Evolutionary conservation across 2,329 filamentous ascomycete genomes (phyloP).

Genomic region (Epichloe uncinata): DNA sequence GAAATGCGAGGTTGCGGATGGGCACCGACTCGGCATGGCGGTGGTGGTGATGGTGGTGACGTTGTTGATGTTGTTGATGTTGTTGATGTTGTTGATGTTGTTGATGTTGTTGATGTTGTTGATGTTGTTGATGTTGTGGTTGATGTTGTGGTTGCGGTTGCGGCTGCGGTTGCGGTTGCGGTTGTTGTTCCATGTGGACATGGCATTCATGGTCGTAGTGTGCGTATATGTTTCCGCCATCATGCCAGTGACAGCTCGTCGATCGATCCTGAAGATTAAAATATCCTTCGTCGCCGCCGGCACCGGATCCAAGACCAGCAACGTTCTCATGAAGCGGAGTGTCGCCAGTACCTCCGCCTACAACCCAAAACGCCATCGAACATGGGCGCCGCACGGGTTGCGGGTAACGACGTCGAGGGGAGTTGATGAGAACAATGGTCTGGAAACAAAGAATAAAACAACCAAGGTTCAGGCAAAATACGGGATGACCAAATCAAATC

Average conservation of each 20-base stretch:
- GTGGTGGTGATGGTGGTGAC: not conserved
- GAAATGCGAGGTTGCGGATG: slow-evolving; percentile 21
- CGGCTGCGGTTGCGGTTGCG: not conserved
- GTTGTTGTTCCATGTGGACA: not conserved
- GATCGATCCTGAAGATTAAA: not conserved
- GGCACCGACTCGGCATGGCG: slow-evolving; percentile 14
- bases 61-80: not conserved
- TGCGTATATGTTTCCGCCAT: not conserved
- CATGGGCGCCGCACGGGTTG: slow-evolving; percentile 11
- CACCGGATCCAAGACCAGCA: slow-evolving; percentile 1
- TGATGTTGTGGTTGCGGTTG: not conserved
- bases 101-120: not conserved
- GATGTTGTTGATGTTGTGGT: not conserved
- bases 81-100: not conserved
- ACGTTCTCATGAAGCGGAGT: slow-evolving; percentile 14
- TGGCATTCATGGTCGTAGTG: not conserved
- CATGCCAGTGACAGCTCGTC: not conserved
- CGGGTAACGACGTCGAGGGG: not conserved
- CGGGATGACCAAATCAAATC: not conserved
- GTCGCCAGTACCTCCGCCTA: slow-evolving; percentile 15
- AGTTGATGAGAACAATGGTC: not conserved
- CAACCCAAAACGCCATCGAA: slow-evolving; percentile 28
- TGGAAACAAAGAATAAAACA: not conserved
- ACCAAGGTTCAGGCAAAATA: not conserved
- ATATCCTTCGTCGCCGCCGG: not conserved